These are phyloP conservation scores for Vishniacozyma victoriae DNA, from an alignment of 768 basidiomycete species.

Conservation along the genomic window DNA sequence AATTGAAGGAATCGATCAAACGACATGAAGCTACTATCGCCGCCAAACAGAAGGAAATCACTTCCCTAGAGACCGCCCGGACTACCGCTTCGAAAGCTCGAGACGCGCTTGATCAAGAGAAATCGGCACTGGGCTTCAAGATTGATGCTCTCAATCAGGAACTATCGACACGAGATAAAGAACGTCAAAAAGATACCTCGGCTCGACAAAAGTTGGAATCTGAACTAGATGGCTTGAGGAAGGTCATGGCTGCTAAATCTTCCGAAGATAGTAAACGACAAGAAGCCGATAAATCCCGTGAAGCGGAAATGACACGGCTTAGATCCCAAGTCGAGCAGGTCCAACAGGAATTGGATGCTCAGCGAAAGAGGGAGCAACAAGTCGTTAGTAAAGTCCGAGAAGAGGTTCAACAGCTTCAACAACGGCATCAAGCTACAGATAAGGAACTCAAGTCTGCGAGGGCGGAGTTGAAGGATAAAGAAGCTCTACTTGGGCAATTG, in stretches of 20 bases:
- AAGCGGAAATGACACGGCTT: slow-evolving; percentile 70
- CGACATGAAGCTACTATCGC: slow-evolving; percentile 69
- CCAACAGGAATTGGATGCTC: slow-evolving; percentile 63
- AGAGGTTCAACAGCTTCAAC: slow-evolving; percentile 62
- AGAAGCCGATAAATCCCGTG: slow-evolving; percentile 81
- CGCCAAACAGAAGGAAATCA: slow-evolving; percentile 47
- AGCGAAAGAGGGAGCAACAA: slow-evolving; percentile 60
- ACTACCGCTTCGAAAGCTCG: slow-evolving; percentile 10
- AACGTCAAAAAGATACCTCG: slow-evolving; percentile 17
- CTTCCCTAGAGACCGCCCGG: slow-evolving; percentile 19
- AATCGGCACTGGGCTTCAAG: slow-evolving; percentile 15
- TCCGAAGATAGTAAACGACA: slow-evolving; percentile 76
- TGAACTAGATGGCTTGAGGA: slow-evolving; percentile 79
- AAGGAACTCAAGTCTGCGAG: slow-evolving; percentile 53
- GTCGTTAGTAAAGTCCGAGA: slow-evolving; percentile 66
- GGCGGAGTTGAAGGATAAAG: slow-evolving; percentile 56
- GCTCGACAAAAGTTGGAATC: slow-evolving; percentile 58
- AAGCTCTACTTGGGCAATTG: slow-evolving; percentile 50
- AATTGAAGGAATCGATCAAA: slow-evolving; percentile 71
- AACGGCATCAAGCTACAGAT: slow-evolving; percentile 63
- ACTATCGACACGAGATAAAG: slow-evolving; percentile 51
- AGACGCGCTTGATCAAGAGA: slow-evolving; percentile 18
- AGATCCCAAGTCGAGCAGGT: slow-evolving; percentile 59
- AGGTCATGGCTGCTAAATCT: slow-evolving; percentile 74
- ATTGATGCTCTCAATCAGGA: slow-evolving; percentile 52